These are phyloP conservation scores for Monilinia polystroma DNA, from an alignment of 2,329 filamentous ascomycete genomes.

Conservation along the genomic window DNA sequence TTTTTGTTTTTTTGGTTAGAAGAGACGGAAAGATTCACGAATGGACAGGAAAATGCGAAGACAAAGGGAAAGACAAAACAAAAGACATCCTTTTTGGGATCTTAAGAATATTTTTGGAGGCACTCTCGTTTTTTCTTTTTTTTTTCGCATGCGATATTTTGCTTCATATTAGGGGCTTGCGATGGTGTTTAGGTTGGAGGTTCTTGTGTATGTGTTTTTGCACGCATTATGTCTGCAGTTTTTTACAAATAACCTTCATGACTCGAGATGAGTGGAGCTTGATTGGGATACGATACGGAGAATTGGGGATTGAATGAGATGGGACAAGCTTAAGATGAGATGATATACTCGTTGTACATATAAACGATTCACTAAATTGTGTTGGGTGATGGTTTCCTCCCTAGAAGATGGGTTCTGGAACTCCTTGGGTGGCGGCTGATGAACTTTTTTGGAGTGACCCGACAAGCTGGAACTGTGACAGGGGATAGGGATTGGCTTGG, in stretches of 20 bases:
- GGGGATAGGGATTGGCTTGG: too few relatives aligned
- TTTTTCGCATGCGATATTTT: neutral
- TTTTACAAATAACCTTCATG: constrained; percentile 1
- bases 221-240: neutral
- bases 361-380: neutral
- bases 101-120: constrained; percentile 10
- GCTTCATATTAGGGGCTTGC: neutral
- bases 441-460: too few relatives aligned
- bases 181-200: constrained; percentile 1
- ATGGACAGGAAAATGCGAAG: constrained; percentile 6
- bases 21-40: constrained; percentile 12
- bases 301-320: neutral
- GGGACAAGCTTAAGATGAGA: neutral
- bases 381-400: neutral
- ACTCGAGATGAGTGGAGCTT: constrained; percentile 10
- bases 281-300: neutral
- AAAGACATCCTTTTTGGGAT: neutral
- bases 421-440: too few relatives aligned
- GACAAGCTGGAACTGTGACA: too few relatives aligned
- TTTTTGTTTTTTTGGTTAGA: constrained; percentile 3
- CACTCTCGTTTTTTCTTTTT: constrained; percentile 2
- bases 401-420: too few relatives aligned
- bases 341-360: constrained; percentile 1
- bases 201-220: neutral
- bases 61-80: constrained; percentile 12